Evolutionary conservation across 2,329 filamentous ascomycete species (phyloP), one percentile per base, ranked within the genome.

Genomic region (Trichocomaceae sp.): DNA sequence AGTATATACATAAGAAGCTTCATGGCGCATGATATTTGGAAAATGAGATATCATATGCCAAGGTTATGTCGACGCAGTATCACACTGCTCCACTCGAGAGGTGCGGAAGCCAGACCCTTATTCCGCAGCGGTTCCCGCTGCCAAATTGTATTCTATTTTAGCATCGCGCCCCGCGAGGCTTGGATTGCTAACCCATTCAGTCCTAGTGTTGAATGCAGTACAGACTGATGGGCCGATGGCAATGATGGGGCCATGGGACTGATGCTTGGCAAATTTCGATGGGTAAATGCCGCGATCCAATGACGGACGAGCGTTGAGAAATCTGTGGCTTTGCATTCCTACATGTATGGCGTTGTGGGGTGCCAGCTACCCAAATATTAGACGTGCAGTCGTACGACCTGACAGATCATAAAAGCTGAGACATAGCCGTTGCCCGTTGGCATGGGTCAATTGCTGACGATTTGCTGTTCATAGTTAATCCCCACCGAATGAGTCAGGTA

Each of bases 341-440:
- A 29, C 17, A 33, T 48, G 19, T 52, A 46, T 53, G 49, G 54
- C 49, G 33, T 42, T 47, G 41, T 41, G 41, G 47, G 53, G 23
- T 41, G 35, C 26, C 3, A 35, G 37, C 47, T 49, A 29, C 55
- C 29, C 50, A 54, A 54, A 54, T 54, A 57, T 57, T 23, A 54
- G 55, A 54, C 46, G 23, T 57, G 47, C 55, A 54, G 51, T 39
- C 31, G 39, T 42, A 13, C 39, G 12, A 42, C 19, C n/a, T 42
- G 55, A 57, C 41, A 51, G 55, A 51, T 57, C 55, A 57, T 22
- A 57, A 54, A 50, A 41, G 20, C 20, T n/a, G 20, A 33, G 39
- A 33, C 31, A 39, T 12, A 57, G 49, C 55, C 55, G 55, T 57
- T 57, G 51, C 48, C 55, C 55, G 55, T 57, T 57, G 51, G 49